Evolutionary conservation across 495 filamentous ascomycete genomes (phyloP).

Genomic region (Cercophora sp.): DNA sequence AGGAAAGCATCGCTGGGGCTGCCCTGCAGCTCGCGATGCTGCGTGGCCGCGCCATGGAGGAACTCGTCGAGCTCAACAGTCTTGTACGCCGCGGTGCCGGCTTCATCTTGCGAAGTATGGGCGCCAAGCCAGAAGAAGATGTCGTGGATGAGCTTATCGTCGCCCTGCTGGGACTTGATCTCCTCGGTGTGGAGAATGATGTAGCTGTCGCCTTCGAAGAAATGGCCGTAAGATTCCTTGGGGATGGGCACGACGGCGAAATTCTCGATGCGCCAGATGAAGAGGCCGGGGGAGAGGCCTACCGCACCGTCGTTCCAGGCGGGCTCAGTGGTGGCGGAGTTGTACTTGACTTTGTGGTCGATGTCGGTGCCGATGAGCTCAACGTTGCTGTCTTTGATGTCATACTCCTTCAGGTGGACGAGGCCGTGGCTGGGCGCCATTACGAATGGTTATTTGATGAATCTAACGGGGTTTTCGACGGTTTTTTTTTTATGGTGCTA

Average conservation of each 20-base stretch:
- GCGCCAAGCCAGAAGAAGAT: constrained; percentile 60
- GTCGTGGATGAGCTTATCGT: constrained; percentile 46
- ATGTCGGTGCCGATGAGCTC: constrained; percentile 55
- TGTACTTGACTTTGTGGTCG: constrained; percentile 62
- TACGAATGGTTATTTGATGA: background rate
- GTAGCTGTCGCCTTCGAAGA: constrained; percentile 62
- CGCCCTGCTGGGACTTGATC: background rate
- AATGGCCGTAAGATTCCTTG: constrained; percentile 47
- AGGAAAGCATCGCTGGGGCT: constrained; percentile 54
- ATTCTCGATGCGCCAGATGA: constrained; percentile 59
- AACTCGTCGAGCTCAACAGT: constrained; percentile 64
- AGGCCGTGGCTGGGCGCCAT: constrained; percentile 56
- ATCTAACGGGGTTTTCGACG: background rate
- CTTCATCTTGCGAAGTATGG: constrained; percentile 59
- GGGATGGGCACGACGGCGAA: constrained; percentile 60
- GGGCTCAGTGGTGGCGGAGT: constrained; percentile 55
- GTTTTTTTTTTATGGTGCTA: background rate
- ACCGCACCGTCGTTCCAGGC: constrained; percentile 56
- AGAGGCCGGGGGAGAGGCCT: constrained; percentile 46
- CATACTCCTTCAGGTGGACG: constrained; percentile 55
- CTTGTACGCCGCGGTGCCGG: constrained; percentile 62
- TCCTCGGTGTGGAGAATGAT: constrained; percentile 53
- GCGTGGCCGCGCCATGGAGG: constrained; percentile 53
- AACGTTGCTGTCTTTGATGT: constrained; percentile 61
- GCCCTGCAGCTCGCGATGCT: constrained; percentile 57